Conservation (phyloP, 208 protist genomes). For the Crithidia expoeki region DNA sequence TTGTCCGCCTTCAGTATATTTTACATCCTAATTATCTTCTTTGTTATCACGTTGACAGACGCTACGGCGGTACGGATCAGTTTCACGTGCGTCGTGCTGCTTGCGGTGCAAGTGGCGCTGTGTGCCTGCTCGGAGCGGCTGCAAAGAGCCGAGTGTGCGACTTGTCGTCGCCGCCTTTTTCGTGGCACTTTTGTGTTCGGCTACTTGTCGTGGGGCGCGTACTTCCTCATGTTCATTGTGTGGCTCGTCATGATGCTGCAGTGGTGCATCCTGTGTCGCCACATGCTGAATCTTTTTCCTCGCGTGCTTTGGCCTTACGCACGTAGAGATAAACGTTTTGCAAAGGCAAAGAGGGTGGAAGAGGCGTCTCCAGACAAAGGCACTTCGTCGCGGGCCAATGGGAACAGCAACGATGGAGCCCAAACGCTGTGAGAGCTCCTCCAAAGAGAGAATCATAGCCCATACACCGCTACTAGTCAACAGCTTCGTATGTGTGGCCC, state of each 20-base stretch:
- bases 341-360: not conserved
- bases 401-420: not conserved
- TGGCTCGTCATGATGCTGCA: slow-evolving; percentile 49
- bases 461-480: too few relatives aligned
- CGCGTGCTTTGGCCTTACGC: slow-evolving; percentile 30
- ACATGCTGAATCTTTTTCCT: slow-evolving; percentile 32
- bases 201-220: slow-evolving; percentile 42
- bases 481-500: too few relatives aligned
- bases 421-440: not conserved
- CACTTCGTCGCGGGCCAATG: not conserved
- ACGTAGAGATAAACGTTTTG: slow-evolving; percentile 10
- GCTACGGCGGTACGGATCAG: slow-evolving; percentile 34
- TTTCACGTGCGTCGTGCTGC: slow-evolving; percentile 37
- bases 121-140: slow-evolving; percentile 29
- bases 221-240: slow-evolving; percentile 35
- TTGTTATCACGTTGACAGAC: slow-evolving; percentile 27
- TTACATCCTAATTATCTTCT: slow-evolving; percentile 38
- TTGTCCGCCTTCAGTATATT: slow-evolving; percentile 37
- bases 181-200: slow-evolving; percentile 43
- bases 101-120: slow-evolving; percentile 39
- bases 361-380: not conserved
- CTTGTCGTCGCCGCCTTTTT: slow-evolving; percentile 13
- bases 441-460: too few relatives aligned
- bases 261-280: slow-evolving; percentile 18
- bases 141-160: not conserved